phyloP scores from a whole-genome alignment of 2,329 filamentous ascomycete species.

The Aspergillus spinulosporus region DNA sequence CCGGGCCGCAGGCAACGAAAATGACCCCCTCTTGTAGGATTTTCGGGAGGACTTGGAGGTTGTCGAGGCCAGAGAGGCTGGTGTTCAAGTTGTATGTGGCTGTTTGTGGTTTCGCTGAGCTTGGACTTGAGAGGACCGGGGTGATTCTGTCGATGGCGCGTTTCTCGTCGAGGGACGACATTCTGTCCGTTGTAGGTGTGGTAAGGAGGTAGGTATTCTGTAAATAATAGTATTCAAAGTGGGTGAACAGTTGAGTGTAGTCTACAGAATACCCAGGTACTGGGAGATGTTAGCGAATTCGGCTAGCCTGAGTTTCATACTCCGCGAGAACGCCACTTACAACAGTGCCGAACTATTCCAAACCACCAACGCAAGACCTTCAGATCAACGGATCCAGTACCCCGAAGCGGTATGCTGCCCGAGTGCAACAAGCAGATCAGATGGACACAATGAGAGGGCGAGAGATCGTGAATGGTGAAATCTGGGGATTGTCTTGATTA shows the following conservation, averaged over 20 bases:
- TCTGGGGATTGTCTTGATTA: background rate
- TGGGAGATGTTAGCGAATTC: no score
- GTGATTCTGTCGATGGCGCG: slow-evolving; percentile 13
- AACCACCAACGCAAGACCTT: background rate
- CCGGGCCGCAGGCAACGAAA: slow-evolving; percentile 37
- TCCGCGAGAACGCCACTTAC: no score
- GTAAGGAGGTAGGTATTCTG: no score
- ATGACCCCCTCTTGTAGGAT: slow-evolving; percentile 39
- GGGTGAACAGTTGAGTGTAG: no score
- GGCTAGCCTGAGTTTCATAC: background rate
- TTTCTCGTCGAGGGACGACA: slow-evolving; percentile 16
- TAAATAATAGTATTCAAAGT: no score
- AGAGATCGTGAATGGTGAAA: background rate
- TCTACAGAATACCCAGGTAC: no score
- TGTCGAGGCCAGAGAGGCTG: slow-evolving; percentile 31
- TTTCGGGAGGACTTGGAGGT: slow-evolving; percentile 37
- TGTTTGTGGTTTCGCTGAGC: background rate
- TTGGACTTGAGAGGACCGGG: slow-evolving; percentile 17
- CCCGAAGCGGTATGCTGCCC: slow-evolving; percentile 7
- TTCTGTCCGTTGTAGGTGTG: background rate
- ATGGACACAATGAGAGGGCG: background rate
- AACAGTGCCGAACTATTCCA: background rate
- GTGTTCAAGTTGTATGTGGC: background rate
- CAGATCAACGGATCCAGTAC: background rate
- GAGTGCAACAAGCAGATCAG: background rate